These are phyloP conservation scores for Pleurotus cornucopiae DNA, from an alignment of 768 basidiomycete species.

Conservation along the genomic window DNA sequence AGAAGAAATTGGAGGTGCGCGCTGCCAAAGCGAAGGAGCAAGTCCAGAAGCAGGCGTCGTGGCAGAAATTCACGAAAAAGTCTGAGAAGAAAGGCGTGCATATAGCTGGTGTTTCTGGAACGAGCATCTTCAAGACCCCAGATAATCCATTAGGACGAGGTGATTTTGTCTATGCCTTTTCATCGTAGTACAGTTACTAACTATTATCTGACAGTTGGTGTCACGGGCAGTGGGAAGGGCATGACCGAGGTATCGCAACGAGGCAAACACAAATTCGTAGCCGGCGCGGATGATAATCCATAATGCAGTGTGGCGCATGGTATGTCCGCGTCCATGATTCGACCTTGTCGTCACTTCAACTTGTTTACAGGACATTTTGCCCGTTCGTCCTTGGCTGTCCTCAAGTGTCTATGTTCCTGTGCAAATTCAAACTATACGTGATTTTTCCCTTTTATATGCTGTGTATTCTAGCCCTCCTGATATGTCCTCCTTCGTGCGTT, in stretches of 20 bases:
- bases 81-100: slow-evolving; percentile 88
- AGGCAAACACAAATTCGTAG: slow-evolving; percentile 72
- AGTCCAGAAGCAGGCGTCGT: slow-evolving; percentile 73
- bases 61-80: slow-evolving; percentile 97
- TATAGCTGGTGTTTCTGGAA: slow-evolving; percentile 84
- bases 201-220: slow-evolving; percentile 59
- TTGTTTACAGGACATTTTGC: background rate
- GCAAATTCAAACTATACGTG: slow-evolving; percentile 23
- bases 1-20: slow-evolving; percentile 83
- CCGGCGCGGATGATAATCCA: background rate
- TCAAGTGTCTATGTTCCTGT: background rate
- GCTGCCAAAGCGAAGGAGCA: slow-evolving; percentile 90
- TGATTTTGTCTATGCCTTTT: slow-evolving; percentile 30
- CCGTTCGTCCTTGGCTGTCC: background rate
- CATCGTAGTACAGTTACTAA: slow-evolving; percentile 13
- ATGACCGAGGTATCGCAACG: slow-evolving; percentile 74
- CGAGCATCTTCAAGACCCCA: slow-evolving; percentile 92
- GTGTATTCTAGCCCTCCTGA: slow-evolving; percentile 23
- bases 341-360: no score
- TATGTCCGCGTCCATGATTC: no score
- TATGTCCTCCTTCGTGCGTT: slow-evolving; percentile 10
- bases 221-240: slow-evolving; percentile 85
- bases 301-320: background rate
- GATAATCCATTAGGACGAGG: slow-evolving; percentile 88
- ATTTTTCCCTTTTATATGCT: slow-evolving; percentile 21